These are phyloP conservation scores for Aspergillus caelatus DNA, from an alignment of 2,329 filamentous ascomycete species.

Conservation along the genomic window DNA sequence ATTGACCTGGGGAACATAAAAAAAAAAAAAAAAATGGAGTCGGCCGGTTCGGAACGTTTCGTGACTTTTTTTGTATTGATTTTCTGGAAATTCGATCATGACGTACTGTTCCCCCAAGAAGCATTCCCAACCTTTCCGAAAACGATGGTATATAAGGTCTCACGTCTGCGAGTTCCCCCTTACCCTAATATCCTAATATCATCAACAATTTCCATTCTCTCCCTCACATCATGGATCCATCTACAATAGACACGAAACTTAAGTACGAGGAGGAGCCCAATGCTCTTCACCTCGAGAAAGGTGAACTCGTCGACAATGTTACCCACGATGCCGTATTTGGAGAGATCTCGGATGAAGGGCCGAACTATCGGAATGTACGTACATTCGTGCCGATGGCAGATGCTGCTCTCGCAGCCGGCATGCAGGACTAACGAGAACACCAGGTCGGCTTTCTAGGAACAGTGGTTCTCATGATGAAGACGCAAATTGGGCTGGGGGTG, in stretches of 20 bases:
- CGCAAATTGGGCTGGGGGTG: slow-evolving; percentile 50
- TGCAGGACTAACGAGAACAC: not conserved
- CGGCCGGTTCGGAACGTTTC: not conserved
- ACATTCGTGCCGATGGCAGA: no score
- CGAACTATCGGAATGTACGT: slow-evolving; percentile 33
- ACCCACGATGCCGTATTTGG: slow-evolving; percentile 36
- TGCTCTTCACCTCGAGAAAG: not conserved
- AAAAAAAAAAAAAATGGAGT: not conserved
- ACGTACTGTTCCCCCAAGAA: not conserved
- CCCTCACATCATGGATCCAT: not conserved
- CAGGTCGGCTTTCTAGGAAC: slow-evolving; percentile 49
- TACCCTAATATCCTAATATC: not conserved
- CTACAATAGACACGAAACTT: not conserved
- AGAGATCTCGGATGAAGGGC: slow-evolving; percentile 32
- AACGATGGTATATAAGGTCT: not conserved
- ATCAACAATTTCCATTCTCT: not conserved
- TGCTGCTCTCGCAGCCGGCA: no score
- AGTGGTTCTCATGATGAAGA: slow-evolving; percentile 49
- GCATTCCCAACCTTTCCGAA: not conserved
- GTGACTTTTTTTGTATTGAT: not conserved
- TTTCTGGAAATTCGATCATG: not conserved
- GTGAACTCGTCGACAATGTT: not conserved
- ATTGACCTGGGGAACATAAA: not conserved
- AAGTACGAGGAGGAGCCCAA: not conserved
- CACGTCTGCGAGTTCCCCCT: not conserved